Evolutionary conservation across 306 rosid species (phyloP), one percentile per base, ranked within the genome.

Genomic region (Quercus parvula): DNA sequence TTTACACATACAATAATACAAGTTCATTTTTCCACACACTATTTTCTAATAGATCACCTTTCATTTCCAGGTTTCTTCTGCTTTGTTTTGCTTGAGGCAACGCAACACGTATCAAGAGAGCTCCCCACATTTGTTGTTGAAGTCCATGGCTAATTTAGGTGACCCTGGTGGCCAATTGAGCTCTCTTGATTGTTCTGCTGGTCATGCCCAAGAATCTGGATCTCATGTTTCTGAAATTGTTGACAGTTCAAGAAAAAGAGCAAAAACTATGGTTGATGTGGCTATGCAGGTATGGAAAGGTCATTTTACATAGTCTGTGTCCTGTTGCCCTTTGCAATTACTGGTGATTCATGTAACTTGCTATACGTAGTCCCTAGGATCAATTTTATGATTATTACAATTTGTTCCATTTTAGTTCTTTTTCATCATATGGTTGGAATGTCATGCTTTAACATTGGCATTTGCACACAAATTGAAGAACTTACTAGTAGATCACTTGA

Each of bases 191-290:
- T 79, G 84, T 84, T 84, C 89, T 41, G 79, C 86, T 73, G 86
- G 83, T 88, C 88, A 85, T 66, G 85, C 72, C 79, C 90, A 89
- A 81, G 91, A 90, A 74, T 83, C 86, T 18, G 85, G 85, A 75
- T 85, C 91, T 86, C 94, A 81, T 85, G 88, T 92, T 62, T 84
- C 82, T 86, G 99, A 92, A 70, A 92, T 94, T 78, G 92, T 92
- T 56, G 99, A 89, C 81, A 90, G 92, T 89, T 94, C 95, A 56
- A 90, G 88, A 86, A 87, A 82, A 75, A 90, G 78, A 82, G 97
- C 97, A 78, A 82, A 54, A 73, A 85, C 75, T 76, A 87, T 94
- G 88, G 94, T 92, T 79, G 86, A 85, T 80, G 91, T 83, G 79
- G 97, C 97, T 57, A 77, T 88, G 76, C 90, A 92, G 99, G 99